Evolutionary conservation across 2,329 filamentous ascomycete genomes (phyloP).

Genomic region (Cytospora piceicola): DNA sequence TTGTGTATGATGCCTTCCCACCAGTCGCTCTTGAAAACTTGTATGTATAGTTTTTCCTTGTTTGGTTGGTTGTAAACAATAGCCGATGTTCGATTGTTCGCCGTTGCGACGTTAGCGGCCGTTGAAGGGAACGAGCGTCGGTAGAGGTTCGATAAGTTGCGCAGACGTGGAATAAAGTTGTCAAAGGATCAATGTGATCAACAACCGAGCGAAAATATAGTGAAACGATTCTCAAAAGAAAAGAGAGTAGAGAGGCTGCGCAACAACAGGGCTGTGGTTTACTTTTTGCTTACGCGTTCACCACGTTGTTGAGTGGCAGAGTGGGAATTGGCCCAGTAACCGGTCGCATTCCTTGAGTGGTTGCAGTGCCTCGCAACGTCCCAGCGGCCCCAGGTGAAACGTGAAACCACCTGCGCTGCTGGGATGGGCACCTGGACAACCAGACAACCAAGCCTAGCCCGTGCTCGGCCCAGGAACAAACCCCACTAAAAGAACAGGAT

Average conservation of each 20-base stretch:
- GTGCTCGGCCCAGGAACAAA: not conserved
- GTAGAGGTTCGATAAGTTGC: not conserved
- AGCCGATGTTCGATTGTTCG: not conserved
- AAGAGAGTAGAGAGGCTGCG: not conserved
- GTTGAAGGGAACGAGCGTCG: conserved; percentile 3
- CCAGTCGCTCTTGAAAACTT: not conserved
- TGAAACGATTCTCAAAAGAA: not conserved
- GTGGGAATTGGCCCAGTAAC: conserved; percentile 20
- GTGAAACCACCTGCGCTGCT: not conserved
- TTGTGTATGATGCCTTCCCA: not conserved
- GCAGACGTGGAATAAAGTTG: not conserved
- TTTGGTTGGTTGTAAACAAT: not conserved
- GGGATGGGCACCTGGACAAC: not conserved
- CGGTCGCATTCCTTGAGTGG: conserved; percentile 8
- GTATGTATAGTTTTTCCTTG: not conserved
- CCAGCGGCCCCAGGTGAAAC: not conserved
- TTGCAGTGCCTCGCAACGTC: not conserved
- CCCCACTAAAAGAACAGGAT: not conserved
- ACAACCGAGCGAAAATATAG: not conserved
- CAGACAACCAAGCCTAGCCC: too few species aligned
- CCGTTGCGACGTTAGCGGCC: not conserved
- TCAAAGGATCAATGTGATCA: not conserved
- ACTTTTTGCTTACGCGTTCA: conserved; percentile 19
- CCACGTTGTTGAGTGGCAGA: not conserved
- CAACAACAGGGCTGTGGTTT: conserved; percentile 1